Percentiles rank a stretch among this genome's conserved stretches.
Conservation (phyloP, 192 early-diverging fungal genomes). For the Powellomyces hirtus region DNA sequence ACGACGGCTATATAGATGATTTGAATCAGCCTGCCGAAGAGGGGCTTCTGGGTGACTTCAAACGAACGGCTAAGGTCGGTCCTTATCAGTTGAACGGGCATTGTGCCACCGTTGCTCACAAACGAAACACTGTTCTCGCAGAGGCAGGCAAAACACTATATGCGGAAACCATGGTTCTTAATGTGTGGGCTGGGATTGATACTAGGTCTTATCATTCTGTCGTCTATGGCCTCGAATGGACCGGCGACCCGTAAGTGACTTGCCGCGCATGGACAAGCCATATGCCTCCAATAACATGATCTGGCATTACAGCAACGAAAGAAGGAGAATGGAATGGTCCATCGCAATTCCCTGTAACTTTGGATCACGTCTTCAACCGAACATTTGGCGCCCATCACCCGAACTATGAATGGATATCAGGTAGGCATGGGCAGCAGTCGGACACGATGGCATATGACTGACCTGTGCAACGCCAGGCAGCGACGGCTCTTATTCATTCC, state of each 20-base stretch:
- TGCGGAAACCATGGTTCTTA: constrained; percentile 22
- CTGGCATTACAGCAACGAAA: neutral
- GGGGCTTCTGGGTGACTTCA: constrained; percentile 3
- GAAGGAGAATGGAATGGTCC: neutral
- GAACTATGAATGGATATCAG: constrained; percentile 1
- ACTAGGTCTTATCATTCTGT: constrained; percentile 20
- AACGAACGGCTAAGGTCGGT: neutral
- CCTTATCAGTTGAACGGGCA: neutral
- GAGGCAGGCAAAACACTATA: neutral
- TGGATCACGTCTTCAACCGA: constrained; percentile 11
- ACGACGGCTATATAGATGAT: constrained; percentile 14
- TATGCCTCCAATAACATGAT: no score
- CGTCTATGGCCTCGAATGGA: constrained; percentile 15
- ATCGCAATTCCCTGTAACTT: neutral
- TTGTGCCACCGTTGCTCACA: neutral
- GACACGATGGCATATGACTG: neutral
- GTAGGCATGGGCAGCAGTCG: no score
- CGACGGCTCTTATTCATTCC: constrained; percentile 18
- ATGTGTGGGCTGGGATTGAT: constrained; percentile 24
- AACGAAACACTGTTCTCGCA: neutral
- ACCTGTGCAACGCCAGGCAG: neutral
- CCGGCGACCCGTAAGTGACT: no score
- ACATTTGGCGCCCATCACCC: constrained; percentile 1
- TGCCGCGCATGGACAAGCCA: no score
- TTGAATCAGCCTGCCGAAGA: neutral